Evolutionary conservation across 1,284 basidiomycete species (phyloP), one percentile per base, ranked within the genome.

Genomic region (Omphalotus olearius): DNA sequence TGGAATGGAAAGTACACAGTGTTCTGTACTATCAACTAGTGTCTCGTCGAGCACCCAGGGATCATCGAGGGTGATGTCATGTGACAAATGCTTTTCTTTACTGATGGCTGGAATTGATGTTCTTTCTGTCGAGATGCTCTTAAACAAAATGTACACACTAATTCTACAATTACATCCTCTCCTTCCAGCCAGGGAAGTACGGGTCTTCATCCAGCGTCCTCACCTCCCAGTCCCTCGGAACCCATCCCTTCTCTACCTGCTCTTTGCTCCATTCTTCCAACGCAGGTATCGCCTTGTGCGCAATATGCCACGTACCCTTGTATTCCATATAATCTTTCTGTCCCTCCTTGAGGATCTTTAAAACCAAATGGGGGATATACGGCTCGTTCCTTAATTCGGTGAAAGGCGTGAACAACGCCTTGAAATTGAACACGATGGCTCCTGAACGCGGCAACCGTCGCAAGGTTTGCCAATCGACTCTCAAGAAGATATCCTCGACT

Each of bases 381-480:
- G 73, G 71, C 54, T 79, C 78, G 13, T 65, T 57, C 42, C 67
- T 59, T 45, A 79, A 70, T 35, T 70, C 60, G 5, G 64, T 67
- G 28, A 74, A 55, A 0, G 76, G 75, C 1, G 76, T 79, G 59
- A 80, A 79, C 35, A 79, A 60, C 3, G 74, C 70, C 55, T 77
- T 79, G 59, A 71, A 78, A 58, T 76, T 78, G 65, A 80, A 79
- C 3, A 75, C 64, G 38, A 79, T 74, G 0, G 74, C 72, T 7
- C 62, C 61, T 2, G 76, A 75, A 47, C 61, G 62, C 6, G 77
- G 76, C 37, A 79, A 59, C 26, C 75, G 69, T n/a, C 75, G 67
- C 35, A 79, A 59, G 4, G 75, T 78, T 57, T 79, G 78, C 76
- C 77, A 79, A 50, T 79, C 76, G 23, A 79, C 74, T 10, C 78